A percentile compares a stretch with the other conserved stretches of the same genome.
These are phyloP conservation scores for Globisporangium carolinianum DNA, from an alignment of 352 stramenopile genomes.

Conservation along the genomic window DNA sequence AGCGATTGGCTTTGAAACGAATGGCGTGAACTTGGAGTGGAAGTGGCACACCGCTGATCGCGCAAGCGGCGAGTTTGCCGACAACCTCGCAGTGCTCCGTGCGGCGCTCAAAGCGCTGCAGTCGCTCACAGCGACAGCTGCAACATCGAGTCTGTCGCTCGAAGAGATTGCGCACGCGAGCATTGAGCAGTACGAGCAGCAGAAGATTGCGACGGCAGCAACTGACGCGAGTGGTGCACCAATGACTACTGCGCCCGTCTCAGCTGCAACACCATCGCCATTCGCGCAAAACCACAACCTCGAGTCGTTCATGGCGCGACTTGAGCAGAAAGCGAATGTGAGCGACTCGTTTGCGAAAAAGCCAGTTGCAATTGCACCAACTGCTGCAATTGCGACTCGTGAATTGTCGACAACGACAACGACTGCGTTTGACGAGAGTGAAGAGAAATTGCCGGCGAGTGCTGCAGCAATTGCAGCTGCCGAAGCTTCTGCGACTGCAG, in stretches of 20 bases:
- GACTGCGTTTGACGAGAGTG: conserved; percentile 9
- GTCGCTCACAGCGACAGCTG: conserved; percentile 32
- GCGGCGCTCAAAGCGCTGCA: conserved; percentile 55
- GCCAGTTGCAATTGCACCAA: conserved; percentile 4
- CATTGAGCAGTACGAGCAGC: conserved; percentile 21
- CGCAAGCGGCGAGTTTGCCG: conserved; percentile 51
- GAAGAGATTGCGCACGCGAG: conserved; percentile 44
- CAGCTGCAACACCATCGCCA: background rate
- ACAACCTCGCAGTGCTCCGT: conserved; percentile 56
- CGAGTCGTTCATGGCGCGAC: conserved; percentile 44
- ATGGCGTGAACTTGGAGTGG: conserved; percentile 77
- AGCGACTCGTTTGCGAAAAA: conserved; percentile 21
- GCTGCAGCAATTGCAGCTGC: conserved; percentile 4
- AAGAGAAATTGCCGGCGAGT: conserved; percentile 21
- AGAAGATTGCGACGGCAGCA: conserved; percentile 14
- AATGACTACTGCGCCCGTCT: no score
- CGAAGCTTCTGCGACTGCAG: conserved; percentile 2
- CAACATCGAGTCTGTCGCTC: conserved; percentile 35
- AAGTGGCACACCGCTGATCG: conserved; percentile 69
- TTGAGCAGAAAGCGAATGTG: conserved; percentile 41
- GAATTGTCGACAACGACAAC: background rate
- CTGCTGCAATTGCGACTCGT: background rate
- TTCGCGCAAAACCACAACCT: conserved; percentile 16
- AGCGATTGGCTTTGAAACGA: conserved; percentile 69
- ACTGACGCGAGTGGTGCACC: background rate